Evolutionary conservation across 2,329 filamentous ascomycete species (phyloP).

Genomic region (Pestalotiopsis sp.): DNA sequence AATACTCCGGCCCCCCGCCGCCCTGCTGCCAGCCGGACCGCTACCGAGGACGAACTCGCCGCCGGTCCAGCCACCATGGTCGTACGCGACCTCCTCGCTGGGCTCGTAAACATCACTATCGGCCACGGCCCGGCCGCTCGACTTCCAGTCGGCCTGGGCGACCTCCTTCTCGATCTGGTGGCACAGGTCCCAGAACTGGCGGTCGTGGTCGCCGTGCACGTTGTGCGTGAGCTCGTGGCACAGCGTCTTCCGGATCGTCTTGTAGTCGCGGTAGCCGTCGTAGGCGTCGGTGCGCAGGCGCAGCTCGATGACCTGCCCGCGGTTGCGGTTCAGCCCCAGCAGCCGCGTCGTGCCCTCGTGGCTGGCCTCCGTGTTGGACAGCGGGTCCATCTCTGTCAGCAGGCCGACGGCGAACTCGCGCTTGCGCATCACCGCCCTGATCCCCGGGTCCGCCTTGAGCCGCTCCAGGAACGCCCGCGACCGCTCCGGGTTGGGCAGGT

Average conservation of each 20-base stretch:
- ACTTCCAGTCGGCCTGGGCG: conserved; percentile 74
- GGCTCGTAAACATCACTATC: conserved; percentile 61
- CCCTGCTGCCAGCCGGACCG: conserved; percentile 21
- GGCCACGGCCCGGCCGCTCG: conserved; percentile 66
- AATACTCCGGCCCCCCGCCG: conserved; percentile 50
- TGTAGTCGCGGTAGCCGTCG: conserved; percentile 92
- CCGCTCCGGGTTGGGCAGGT: conserved; percentile 74
- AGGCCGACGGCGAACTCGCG: conserved; percentile 84
- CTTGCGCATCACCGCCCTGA: conserved; percentile 78
- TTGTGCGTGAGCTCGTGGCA: conserved; percentile 97
- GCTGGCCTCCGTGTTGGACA: conserved; percentile 69
- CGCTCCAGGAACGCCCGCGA: conserved; percentile 72
- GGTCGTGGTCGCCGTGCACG: conserved; percentile 80
- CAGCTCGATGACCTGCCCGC: conserved; percentile 87
- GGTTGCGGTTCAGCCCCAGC: conserved; percentile 83
- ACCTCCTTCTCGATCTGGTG: conserved; percentile 87
- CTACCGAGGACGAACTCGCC: conserved; percentile 75
- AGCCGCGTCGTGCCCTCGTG: conserved; percentile 75
- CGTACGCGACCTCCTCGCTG: conserved; percentile 56
- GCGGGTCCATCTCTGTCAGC: conserved; percentile 94
- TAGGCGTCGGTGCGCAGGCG: conserved; percentile 89
- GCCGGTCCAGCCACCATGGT: conserved; percentile 76
- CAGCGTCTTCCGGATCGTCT: conserved; percentile 84
- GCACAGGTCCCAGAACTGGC: conserved; percentile 86
- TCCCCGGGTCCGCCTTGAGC: conserved; percentile 80